Conservation (phyloP, 176 grass and related monocot species). For the Carex kokanica region DNA sequence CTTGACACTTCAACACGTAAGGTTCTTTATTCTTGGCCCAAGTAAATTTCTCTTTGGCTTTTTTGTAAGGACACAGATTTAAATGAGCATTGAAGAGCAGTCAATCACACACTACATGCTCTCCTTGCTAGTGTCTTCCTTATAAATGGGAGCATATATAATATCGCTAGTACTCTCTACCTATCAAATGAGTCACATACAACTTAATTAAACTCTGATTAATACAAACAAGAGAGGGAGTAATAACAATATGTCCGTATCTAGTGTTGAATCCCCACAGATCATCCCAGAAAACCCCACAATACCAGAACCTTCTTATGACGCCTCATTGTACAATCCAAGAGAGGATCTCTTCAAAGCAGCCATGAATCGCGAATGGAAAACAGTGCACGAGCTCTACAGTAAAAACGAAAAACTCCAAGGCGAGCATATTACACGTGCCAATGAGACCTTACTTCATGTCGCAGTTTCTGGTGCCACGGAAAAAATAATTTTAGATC, state of each 20-base stretch:
- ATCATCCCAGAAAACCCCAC: not conserved
- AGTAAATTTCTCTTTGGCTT: slow-evolving; percentile 1
- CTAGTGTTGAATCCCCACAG: not conserved
- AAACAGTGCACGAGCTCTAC: not conserved
- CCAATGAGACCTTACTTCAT: not conserved
- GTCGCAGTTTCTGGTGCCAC: not conserved
- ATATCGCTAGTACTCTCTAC: not conserved
- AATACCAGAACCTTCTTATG: not conserved
- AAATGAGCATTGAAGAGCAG: not conserved
- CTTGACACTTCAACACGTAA: not conserved
- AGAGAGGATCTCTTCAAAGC: not conserved
- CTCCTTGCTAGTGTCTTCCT: not conserved
- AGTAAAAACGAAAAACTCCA: not conserved
- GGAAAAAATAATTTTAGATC: not conserved
- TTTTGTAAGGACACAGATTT: not conserved
- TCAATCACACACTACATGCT: not conserved
- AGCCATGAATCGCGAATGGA: not conserved
- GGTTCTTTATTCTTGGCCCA: not conserved
- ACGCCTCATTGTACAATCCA: not conserved
- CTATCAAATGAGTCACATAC: not conserved
- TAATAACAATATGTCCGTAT: no score
- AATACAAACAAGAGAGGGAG: not conserved
- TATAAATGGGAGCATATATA: not conserved
- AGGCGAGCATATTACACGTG: not conserved
- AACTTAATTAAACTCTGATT: not conserved